These are phyloP conservation scores for Alternaria novae-zelandiae DNA, from an alignment of 2,329 filamentous ascomycete genomes.

Conservation along the genomic window DNA sequence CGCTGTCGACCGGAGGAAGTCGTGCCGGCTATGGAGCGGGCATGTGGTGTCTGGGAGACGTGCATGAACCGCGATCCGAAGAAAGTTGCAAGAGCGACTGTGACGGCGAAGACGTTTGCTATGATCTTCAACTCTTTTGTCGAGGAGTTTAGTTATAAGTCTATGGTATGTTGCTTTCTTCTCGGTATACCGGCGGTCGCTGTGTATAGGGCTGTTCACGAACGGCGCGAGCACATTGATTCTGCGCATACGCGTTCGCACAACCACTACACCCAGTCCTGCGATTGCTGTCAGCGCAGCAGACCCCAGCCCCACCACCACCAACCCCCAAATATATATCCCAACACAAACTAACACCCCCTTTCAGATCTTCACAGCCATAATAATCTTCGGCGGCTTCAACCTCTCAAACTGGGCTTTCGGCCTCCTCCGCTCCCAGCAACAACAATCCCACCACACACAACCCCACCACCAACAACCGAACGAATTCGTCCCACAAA, in stretches of 20 bases:
- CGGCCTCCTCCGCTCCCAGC: conserved; percentile 57
- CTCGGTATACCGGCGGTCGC: background rate
- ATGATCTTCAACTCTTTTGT: conserved; percentile 94
- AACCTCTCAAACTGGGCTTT: conserved; percentile 67
- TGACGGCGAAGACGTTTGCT: conserved; percentile 86
- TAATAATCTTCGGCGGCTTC: conserved; percentile 59
- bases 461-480: conserved; percentile 11
- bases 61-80: conserved; percentile 88
- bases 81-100: conserved; percentile 76
- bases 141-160: conserved; percentile 86
- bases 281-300: background rate
- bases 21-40: conserved; percentile 72
- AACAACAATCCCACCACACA: conserved; percentile 31
- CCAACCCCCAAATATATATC: background rate
- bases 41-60: conserved; percentile 81
- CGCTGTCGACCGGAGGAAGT: conserved; percentile 71
- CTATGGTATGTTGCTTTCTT: conserved; percentile 60
- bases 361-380: conserved; percentile 55
- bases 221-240: background rate
- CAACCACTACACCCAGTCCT: background rate
- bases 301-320: fast-evolving
- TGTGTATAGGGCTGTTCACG: background rate
- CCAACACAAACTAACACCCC: conserved; percentile 12
- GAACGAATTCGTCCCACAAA: conserved; percentile 37
- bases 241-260: background rate